A percentile compares a stretch with the other conserved stretches of the same genome.
These are phyloP conservation scores for Lachancea kluyveri DNA, from an alignment of 805 yeast genomes.

Conservation along the genomic window DNA sequence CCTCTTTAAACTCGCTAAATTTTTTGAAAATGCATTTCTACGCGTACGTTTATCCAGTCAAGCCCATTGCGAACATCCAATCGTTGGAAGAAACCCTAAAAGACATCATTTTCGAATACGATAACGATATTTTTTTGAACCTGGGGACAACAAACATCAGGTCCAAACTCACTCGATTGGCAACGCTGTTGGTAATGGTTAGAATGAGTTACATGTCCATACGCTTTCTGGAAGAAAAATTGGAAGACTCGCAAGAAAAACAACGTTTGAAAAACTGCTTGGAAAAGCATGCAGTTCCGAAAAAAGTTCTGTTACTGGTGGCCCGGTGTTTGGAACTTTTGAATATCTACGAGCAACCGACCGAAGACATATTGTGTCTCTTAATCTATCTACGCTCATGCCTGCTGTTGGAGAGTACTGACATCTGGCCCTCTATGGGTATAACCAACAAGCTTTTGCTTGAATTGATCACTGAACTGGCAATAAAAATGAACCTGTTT, in stretches of 20 bases:
- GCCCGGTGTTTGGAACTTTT: constrained; percentile 3
- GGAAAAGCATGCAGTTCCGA: constrained; percentile 2
- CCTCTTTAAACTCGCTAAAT: constrained; percentile 22
- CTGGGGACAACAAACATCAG: neutral
- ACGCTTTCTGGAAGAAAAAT: constrained; percentile 1
- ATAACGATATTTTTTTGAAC: constrained; percentile 9
- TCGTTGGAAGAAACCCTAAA: constrained; percentile 26
- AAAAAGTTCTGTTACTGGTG: constrained; percentile 5
- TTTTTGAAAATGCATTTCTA: constrained; percentile 26
- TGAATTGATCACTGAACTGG: constrained; percentile 3
- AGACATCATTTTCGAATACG: constrained; percentile 12
- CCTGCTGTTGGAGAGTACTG: constrained; percentile 1
- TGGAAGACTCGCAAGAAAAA: too few species aligned
- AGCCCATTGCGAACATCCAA: constrained; percentile 25
- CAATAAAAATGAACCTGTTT: constrained; percentile 2
- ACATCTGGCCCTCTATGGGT: constrained; percentile 2
- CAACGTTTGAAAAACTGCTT: too few species aligned
- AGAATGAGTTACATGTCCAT: constrained; percentile 7
- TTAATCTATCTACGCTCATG: constrained; percentile 5
- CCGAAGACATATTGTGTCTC: constrained; percentile 4
- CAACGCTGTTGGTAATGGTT: constrained; percentile 3
- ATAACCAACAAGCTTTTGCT: constrained; percentile 2
- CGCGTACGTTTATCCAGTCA: constrained; percentile 22
- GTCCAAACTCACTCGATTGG: constrained; percentile 1
- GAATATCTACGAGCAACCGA: constrained; percentile 4